Conservation (phyloP, 345 rosid genomes). For the Heritiera fomes region DNA sequence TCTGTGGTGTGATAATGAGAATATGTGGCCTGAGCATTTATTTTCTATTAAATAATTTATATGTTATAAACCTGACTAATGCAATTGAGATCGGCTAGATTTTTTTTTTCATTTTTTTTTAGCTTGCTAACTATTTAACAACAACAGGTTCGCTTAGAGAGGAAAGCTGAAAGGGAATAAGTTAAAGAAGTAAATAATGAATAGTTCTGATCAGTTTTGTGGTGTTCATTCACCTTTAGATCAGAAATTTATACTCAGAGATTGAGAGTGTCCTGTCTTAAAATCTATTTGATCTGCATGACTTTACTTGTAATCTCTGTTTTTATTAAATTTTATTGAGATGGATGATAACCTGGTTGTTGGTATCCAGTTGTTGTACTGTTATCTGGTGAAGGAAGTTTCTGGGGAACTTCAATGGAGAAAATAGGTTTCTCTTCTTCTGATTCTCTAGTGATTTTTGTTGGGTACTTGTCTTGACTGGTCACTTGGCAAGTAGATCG, state of each 20-base stretch:
- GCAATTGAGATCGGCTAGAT: not conserved
- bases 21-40: not conserved
- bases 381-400: not conserved
- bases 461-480: not conserved
- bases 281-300: not conserved
- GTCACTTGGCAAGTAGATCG: not conserved
- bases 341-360: not conserved
- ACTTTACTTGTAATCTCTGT: not conserved
- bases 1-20: not conserved
- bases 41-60: not conserved
- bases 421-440: not conserved
- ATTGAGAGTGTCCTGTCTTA: not conserved
- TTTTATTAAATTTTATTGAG: not conserved
- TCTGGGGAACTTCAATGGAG: not conserved
- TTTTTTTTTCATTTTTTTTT: not conserved
- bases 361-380: not conserved
- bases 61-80: not conserved
- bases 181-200: not conserved
- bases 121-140: not conserved
- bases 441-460: not conserved
- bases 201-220: not conserved
- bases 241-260: not conserved
- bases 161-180: not conserved
- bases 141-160: not conserved
- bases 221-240: not conserved